A percentile compares a stretch with the other conserved stretches of the same genome.
These are phyloP conservation scores for Paecilomyces sp. DNA, from an alignment of 2,329 filamentous ascomycete genomes.

Conservation along the genomic window DNA sequence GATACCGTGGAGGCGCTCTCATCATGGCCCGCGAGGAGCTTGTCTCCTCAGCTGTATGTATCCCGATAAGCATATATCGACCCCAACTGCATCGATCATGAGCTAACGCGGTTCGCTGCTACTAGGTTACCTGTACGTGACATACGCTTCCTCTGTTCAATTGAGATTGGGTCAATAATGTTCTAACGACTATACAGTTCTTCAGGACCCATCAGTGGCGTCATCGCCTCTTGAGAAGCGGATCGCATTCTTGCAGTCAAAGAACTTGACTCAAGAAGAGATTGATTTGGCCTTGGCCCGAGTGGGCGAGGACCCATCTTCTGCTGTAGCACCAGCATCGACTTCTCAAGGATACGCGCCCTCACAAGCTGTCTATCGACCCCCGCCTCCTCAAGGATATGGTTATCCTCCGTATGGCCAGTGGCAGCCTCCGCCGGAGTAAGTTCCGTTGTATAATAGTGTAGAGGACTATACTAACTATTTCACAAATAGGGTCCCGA, in stretches of 20 bases:
- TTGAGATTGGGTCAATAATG: neutral
- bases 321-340: slow-evolving; percentile 37
- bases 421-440: slow-evolving; percentile 49
- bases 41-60: slow-evolving; percentile 68
- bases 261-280: slow-evolving; percentile 95
- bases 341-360: slow-evolving; percentile 43
- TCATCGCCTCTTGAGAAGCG: slow-evolving; percentile 87
- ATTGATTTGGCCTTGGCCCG: slow-evolving; percentile 77
- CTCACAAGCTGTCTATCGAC: slow-evolving; percentile 30
- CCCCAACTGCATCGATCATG: slow-evolving; percentile 19
- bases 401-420: slow-evolving; percentile 46
- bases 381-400: slow-evolving; percentile 38
- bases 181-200: slow-evolving; percentile 50
- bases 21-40: slow-evolving; percentile 94
- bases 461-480: neutral
- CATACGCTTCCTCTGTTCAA: neutral
- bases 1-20: slow-evolving; percentile 10
- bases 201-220: slow-evolving; percentile 88
- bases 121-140: slow-evolving; percentile 46
- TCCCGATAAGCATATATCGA: slow-evolving; percentile 5
- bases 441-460: slow-evolving; percentile 14
- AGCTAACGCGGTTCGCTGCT: slow-evolving; percentile 13
- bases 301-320: slow-evolving; percentile 53
- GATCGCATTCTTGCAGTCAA: slow-evolving; percentile 86
- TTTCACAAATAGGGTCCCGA: slow-evolving; percentile 46